Base-by-base conservation (phyloP, 2,329 filamentous ascomycete species). In the Exophiala oligosperma region DNA sequence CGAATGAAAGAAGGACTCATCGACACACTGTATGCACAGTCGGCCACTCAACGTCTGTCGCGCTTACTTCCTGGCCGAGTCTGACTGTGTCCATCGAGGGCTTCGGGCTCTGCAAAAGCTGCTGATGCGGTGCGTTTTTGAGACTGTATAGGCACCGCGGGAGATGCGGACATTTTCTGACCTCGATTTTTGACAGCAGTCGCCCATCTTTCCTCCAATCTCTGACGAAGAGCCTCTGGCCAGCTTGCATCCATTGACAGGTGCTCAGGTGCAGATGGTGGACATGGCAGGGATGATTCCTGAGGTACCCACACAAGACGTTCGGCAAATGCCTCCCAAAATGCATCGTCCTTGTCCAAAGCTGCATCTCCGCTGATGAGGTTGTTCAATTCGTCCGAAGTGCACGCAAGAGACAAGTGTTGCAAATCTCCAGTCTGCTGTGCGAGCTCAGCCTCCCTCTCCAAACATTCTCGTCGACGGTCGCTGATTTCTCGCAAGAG, bases 301-400 rank as follows among this genome's bases (percentile, higher is more conserved):
- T 29, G 23, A 6, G 52, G 40, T 3, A n/a, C 23, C 48, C 52
- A 59, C 11, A 59, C 32, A 28, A 59, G 48, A 28, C 55, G 57
- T 7, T 59, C 52, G 12, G 57, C 57, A 37, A 55, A 59, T 7
- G 43, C 28, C 9, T 38, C 23, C 57, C 57, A 59, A 21, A 59
- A 59, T 14, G 9, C 1, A n/a, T 7, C 4, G 12, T 52, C 28
- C 21, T 52, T 54, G 38, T 21, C 24, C 32, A 56, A 51, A 4
- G 37, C n/a, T n/a, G 57, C 57, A 2, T 41, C 52, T 12, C 57
- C 57, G 21, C 55, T 52, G 32, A 14, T 1, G 5, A 52, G 37
- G 3, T 52, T 23, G 3, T 37, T 23, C 17, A 52, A 28, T 12
- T 41, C 37, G 49, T 37, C 37, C 35, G 24, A 8, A 4, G 23